Percentiles rank a stretch among this genome's conserved stretches.
Conservation (phyloP, 2,329 filamentous ascomycete genomes). For the Epichloe sibirici region DNA sequence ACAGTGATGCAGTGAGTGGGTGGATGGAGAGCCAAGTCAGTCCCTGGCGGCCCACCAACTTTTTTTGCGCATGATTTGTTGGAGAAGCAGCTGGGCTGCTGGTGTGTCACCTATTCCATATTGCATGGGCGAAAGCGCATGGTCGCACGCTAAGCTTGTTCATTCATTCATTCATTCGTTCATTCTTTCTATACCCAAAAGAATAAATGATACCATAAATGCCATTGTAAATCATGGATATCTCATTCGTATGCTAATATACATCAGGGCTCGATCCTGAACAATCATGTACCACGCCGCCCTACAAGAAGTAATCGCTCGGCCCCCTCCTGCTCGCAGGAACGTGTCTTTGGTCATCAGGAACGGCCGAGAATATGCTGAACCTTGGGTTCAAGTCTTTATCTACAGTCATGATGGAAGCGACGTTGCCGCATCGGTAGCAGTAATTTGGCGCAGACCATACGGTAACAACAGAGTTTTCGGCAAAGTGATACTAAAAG, state of each 20-base stretch:
- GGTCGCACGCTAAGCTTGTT: no score
- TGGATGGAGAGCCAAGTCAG: no score
- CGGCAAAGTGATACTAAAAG: conserved; percentile 73
- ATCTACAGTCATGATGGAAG: conserved; percentile 88
- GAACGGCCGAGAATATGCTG: conserved; percentile 83
- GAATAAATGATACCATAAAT: conserved; percentile 2
- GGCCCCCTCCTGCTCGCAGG: conserved; percentile 57
- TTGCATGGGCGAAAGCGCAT: no score
- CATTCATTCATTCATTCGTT: no score
- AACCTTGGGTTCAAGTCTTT: conserved; percentile 82
- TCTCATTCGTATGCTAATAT: conserved; percentile 30
- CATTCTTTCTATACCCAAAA: background rate
- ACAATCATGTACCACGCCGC: conserved; percentile 14
- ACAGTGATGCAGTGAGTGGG: no score
- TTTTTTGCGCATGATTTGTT: no score
- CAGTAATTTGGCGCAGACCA: conserved; percentile 97
- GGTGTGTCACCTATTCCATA: no score
- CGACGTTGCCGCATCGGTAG: conserved; percentile 91
- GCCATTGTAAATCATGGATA: conserved; percentile 23
- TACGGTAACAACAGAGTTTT: conserved; percentile 92
- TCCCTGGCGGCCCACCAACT: no score
- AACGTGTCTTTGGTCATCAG: conserved; percentile 70
- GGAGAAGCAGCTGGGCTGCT: no score
- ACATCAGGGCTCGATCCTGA: conserved; percentile 22
- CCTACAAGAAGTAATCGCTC: conserved; percentile 57